Conservation (phyloP, 202 grass and related monocot genomes). For the Eragrostis tef region DNA sequence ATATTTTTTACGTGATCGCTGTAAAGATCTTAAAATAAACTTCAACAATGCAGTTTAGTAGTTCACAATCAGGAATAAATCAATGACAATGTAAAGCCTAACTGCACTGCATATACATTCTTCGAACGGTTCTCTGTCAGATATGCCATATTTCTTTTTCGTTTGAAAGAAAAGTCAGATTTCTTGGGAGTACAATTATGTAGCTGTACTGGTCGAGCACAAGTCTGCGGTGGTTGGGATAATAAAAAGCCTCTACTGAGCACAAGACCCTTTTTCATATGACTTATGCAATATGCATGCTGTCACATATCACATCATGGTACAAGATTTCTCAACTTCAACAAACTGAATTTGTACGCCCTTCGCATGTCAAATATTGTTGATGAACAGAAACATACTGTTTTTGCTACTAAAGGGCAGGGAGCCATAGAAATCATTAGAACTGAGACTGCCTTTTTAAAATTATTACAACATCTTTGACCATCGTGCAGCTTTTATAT, state of each 20-base stretch:
- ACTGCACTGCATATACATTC: not conserved
- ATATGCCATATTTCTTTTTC: too few species aligned
- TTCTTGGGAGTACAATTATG: not conserved
- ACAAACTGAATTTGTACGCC: not conserved
- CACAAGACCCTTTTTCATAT: not conserved
- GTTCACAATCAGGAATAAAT: not conserved
- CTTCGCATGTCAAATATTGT: not conserved
- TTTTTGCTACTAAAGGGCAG: not conserved
- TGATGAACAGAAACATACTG: not conserved
- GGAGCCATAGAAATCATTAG: not conserved
- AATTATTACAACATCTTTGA: not conserved
- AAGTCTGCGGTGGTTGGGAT: not conserved
- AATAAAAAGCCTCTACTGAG: not conserved
- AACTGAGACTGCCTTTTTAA: not conserved
- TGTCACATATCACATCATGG: not conserved
- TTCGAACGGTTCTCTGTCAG: too few species aligned
- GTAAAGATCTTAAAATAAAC: conserved; percentile 20
- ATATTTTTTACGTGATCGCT: too few species aligned
- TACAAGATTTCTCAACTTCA: not conserved
- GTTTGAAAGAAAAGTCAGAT: not conserved
- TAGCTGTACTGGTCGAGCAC: not conserved
- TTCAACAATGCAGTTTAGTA: not conserved
- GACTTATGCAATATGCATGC: conserved; percentile 3
- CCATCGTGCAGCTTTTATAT: not conserved
- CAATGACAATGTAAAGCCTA: not conserved